Percentiles rank a stretch among this genome's conserved stretches.
phyloP scores from a whole-genome alignment of 345 rosid species.

The Triadica sebifera region DNA sequence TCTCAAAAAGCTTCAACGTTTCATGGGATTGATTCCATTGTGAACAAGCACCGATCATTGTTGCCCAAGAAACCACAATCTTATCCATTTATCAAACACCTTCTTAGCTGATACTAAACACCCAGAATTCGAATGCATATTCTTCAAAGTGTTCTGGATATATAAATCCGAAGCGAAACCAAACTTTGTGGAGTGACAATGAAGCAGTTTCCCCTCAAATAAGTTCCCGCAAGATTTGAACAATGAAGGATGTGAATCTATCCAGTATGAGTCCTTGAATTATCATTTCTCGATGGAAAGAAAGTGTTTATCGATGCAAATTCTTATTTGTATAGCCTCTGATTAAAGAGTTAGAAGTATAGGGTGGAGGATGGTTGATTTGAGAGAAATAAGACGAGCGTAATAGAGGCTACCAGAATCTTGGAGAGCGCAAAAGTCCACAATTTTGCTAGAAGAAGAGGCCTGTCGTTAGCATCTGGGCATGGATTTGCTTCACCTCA shows the following conservation, averaged over 20 bases:
- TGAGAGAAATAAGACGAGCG: slow-evolving; percentile 20
- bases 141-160: slow-evolving; percentile 25
- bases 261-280: slow-evolving; percentile 17
- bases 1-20: slow-evolving; percentile 14
- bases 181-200: slow-evolving; percentile 22
- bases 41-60: slow-evolving; percentile 20
- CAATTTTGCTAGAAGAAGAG: slow-evolving; percentile 12
- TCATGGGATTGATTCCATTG: slow-evolving; percentile 18
- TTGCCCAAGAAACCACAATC: slow-evolving; percentile 24
- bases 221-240: slow-evolving; percentile 17
- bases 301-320: slow-evolving; percentile 6
- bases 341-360: slow-evolving; percentile 20
- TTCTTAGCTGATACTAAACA: slow-evolving; percentile 17
- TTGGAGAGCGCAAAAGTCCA: slow-evolving; percentile 7
- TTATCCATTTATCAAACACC: slow-evolving; percentile 20
- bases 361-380: slow-evolving; percentile 11
- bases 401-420: slow-evolving; percentile 18
- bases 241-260: slow-evolving; percentile 27
- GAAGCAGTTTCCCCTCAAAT: slow-evolving; percentile 13
- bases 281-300: slow-evolving; percentile 18
- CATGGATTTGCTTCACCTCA: slow-evolving; percentile 22
- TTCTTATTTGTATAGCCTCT: slow-evolving; percentile 25
- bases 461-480: slow-evolving; percentile 17
- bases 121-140: slow-evolving; percentile 24
- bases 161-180: slow-evolving; percentile 27